Conservation (phyloP, 768 basidiomycete genomes). For the Mycena filopes region DNA sequence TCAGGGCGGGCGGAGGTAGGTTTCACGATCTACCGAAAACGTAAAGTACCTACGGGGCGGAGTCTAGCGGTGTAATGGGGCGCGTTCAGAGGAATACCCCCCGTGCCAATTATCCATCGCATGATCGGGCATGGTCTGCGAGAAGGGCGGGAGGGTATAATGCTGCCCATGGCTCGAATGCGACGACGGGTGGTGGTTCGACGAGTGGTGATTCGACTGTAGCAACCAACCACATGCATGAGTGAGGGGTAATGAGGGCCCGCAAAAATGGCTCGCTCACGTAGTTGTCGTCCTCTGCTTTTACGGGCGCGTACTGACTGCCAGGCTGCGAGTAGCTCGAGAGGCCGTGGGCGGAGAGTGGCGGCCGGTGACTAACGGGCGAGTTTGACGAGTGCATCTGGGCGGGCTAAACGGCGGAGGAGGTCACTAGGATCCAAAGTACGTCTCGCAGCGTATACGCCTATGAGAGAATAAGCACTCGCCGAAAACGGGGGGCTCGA, state of each 20-base stretch:
- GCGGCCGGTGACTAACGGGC: conserved; percentile 52
- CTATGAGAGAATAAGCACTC: conserved; percentile 67
- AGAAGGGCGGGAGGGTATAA: conserved; percentile 61
- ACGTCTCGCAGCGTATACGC: conserved; percentile 46
- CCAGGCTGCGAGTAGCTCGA: conserved; percentile 54
- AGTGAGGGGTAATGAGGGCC: neutral
- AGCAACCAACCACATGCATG: conserved; percentile 11
- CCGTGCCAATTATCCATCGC: conserved; percentile 71
- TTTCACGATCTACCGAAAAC: conserved; percentile 26
- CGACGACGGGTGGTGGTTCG: conserved; percentile 37
- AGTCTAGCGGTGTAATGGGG: conserved; percentile 67
- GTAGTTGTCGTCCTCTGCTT: conserved; percentile 76
- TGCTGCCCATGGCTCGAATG: conserved; percentile 45
- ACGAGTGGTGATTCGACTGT: conserved; percentile 48
- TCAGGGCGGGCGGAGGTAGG: conserved; percentile 26
- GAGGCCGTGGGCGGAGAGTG: conserved; percentile 50
- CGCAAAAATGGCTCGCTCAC: conserved; percentile 44
- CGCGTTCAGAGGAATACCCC: conserved; percentile 70
- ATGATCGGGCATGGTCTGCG: conserved; percentile 54
- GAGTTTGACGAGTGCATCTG: conserved; percentile 60
- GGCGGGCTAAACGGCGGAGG: conserved; percentile 64
- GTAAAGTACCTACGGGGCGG: conserved; percentile 29
- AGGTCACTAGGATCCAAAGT: conserved; percentile 69
- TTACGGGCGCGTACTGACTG: conserved; percentile 64
- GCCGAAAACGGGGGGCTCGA: conserved; percentile 89